A percentile compares a stretch with the other conserved stretches of the same genome.
These are phyloP conservation scores for Secale cereale DNA, from an alignment of 176 grass and related monocot genomes.

Conservation along the genomic window DNA sequence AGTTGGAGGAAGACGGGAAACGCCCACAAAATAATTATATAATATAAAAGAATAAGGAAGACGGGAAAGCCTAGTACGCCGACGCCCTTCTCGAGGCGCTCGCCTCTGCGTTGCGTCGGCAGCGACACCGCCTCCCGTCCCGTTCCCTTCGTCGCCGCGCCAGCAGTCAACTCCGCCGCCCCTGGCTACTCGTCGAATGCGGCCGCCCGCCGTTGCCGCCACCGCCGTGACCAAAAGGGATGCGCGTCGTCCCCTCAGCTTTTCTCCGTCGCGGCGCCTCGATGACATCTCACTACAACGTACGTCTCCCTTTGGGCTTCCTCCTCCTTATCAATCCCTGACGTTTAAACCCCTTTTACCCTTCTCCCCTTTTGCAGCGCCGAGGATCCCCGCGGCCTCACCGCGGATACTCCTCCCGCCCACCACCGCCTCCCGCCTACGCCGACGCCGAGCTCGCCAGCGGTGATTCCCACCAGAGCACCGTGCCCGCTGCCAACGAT, in stretches of 20 bases:
- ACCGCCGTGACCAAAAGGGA: slow-evolving; percentile 12
- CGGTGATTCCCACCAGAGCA: slow-evolving; percentile 35
- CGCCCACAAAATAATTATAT: no score
- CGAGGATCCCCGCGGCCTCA: slow-evolving; percentile 25
- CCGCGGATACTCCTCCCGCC: slow-evolving; percentile 11
- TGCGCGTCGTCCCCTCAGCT: slow-evolving; percentile 23
- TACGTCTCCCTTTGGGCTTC: not conserved
- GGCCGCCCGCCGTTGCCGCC: not conserved
- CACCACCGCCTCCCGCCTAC: slow-evolving; percentile 15
- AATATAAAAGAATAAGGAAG: no score
- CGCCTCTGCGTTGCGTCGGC: not conserved
- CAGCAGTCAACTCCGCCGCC: slow-evolving; percentile 21
- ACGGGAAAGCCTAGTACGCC: not conserved
- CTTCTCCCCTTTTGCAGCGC: slow-evolving; percentile 33
- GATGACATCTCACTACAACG: slow-evolving; percentile 43
- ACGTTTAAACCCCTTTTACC: slow-evolving; percentile 9
- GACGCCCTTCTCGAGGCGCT: not conserved
- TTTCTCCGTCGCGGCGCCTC: slow-evolving; percentile 34
- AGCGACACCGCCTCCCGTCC: not conserved
- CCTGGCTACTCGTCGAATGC: slow-evolving; percentile 24
- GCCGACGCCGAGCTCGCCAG: slow-evolving; percentile 20
- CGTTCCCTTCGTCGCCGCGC: not conserved
- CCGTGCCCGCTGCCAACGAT: slow-evolving; percentile 42
- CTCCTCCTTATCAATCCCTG: not conserved
- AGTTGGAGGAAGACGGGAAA: not conserved